Base-by-base conservation (phyloP, 306 rosid species). In the Acacia confusa region DNA sequence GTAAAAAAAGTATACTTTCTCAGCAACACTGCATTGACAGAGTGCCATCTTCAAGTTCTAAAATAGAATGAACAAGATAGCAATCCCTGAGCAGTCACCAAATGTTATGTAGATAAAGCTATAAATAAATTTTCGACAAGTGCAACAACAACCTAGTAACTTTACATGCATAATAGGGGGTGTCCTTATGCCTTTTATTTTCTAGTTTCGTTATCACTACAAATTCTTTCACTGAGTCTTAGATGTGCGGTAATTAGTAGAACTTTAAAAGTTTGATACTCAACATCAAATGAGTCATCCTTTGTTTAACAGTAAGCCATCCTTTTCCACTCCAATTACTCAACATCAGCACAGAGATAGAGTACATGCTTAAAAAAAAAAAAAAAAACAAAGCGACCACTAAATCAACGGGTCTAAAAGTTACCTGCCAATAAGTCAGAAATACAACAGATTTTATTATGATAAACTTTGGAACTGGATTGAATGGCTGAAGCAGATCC, bases 351-450 rank as follows among this genome's bases (percentile, higher is more conserved):
- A 76, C 28, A 44, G 22, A 67, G 34, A 70, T 24, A 68, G 73
- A 84, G 58, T 24, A 48, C 19, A 48, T 34, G 65, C 52, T 52
- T 27, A 3, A 19, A 47, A 47, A 7, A 38, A 3, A 47, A 47
- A 47, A 69, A 66, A 15, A 69, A 75, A 34, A 20, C 13, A 16
- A 72, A 25, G 24, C 45, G 17, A 24, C 32, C 75, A 32, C 20
- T 5, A 45, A 71, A 25, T 68, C 11, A 70, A 65, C 19, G 15
- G 61, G 52, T 48, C 22, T 25, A 63, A 79, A 55, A 78, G 70
- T 27, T 84, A 91, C 98, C 98, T 94, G 98, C 98, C 98, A 94
- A 87, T 94, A 94, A 78, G 98, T 94, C 87, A 94, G 90, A 86
- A 94, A 94, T 53, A 94, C 97, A 22, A 94, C 98, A 25, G 98